Conservation (phyloP, 208 protist species). For the Leishmania gerbilli region DNA sequence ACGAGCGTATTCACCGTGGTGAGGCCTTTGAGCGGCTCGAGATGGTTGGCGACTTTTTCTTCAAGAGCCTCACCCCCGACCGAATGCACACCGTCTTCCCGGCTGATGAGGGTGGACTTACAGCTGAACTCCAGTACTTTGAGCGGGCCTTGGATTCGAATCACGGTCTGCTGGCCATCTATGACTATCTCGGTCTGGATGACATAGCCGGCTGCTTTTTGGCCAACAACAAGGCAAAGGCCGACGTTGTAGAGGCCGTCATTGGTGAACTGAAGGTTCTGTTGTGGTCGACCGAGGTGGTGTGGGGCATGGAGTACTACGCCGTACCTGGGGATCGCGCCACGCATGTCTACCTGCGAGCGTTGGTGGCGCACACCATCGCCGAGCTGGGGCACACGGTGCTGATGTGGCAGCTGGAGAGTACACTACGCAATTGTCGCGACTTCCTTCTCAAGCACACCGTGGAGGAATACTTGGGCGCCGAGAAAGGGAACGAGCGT, state of each 20-base stretch:
- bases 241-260: constrained; percentile 84
- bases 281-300: constrained; percentile 64
- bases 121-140: constrained; percentile 31
- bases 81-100: constrained; percentile 69
- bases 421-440: constrained; percentile 40
- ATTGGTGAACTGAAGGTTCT: constrained; percentile 82
- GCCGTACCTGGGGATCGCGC: constrained; percentile 23
- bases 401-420: constrained; percentile 77
- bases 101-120: constrained; percentile 44
- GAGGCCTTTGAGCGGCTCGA: constrained; percentile 76
- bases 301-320: constrained; percentile 31
- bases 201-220: constrained; percentile 51
- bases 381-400: constrained; percentile 80
- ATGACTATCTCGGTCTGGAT: constrained; percentile 79
- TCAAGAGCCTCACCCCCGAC: constrained; percentile 69
- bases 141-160: constrained; percentile 81
- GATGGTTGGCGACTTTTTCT: constrained; percentile 82
- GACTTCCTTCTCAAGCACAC: constrained; percentile 20
- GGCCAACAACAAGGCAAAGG: constrained; percentile 79
- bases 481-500: background rate
- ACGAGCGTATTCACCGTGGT: constrained; percentile 13
- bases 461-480: constrained; percentile 8
- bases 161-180: constrained; percentile 71
- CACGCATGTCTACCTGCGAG: constrained; percentile 43
- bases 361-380: constrained; percentile 66